Conservation (phyloP, 805 yeast genomes). For the Yamadazyma nakazawae region DNA sequence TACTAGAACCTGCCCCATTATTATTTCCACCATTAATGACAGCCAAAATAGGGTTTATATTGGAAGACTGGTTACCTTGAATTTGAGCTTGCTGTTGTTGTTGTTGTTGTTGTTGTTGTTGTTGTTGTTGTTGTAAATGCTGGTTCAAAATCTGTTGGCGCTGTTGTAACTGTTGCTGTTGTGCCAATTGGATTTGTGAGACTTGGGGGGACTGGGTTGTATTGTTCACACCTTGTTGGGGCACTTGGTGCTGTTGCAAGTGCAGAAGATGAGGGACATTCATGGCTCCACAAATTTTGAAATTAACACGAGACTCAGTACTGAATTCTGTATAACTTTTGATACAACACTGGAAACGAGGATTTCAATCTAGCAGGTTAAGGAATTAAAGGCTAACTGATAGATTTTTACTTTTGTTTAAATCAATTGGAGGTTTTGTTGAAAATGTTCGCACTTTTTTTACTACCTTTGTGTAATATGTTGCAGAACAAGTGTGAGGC, state of each 20-base stretch:
- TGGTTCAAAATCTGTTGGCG: slow-evolving; percentile 26
- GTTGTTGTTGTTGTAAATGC: slow-evolving; percentile 19
- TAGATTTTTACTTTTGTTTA: neutral
- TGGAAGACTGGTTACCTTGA: slow-evolving; percentile 14
- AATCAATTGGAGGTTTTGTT: slow-evolving; percentile 1
- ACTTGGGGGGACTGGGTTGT: slow-evolving; percentile 34
- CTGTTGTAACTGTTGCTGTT: slow-evolving; percentile 23
- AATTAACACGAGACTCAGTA: neutral
- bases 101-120: slow-evolving; percentile 23
- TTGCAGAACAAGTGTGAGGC: neutral
- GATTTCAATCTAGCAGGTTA: neutral
- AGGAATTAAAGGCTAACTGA: neutral
- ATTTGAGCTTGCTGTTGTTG: slow-evolving; percentile 23
- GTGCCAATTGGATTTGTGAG: slow-evolving; percentile 29
- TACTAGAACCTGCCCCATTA: slow-evolving; percentile 14
- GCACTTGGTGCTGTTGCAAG: slow-evolving; percentile 29
- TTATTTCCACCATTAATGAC: slow-evolving; percentile 29
- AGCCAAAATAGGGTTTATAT: slow-evolving; percentile 34
- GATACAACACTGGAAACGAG: neutral
- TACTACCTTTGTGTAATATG: slow-evolving; percentile 1
- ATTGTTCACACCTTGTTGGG: slow-evolving; percentile 20
- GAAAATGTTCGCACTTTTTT: slow-evolving; percentile 7
- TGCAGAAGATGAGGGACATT: slow-evolving; percentile 44
- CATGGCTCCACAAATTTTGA: slow-evolving; percentile 19
- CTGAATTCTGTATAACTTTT: neutral